Evolutionary conservation across 768 basidiomycete species (phyloP), one percentile per base, ranked within the genome.

Genomic region (Heimioporus sp.): DNA sequence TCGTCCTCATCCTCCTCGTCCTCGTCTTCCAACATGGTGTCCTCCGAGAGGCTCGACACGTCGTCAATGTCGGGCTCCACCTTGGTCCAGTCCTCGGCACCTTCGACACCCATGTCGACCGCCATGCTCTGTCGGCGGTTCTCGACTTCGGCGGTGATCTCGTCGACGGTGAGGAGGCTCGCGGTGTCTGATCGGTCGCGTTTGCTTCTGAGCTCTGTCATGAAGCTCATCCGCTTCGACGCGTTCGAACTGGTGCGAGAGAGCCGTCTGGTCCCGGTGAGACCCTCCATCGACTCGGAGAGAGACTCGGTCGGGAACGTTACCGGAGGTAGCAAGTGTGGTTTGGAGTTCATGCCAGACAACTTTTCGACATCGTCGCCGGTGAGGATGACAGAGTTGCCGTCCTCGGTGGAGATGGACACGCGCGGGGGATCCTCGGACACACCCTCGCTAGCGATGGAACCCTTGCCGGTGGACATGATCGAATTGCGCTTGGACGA

Each of bases 101-200:
- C 73, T 43, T 76, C 84, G 13, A 75, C 72, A 21, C 75, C 76
- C 55, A 66, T 69, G 43, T 72, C 72, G 37, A 71, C 72, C 5
- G 67, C 72, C 60, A 73, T 77, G 60, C 80, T 83, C 48, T 78
- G 81, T 52, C 81, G 72, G 35, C 82, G 75, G 51, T 74, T 75
- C 66, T 89, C 96, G 9, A 99, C 90, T 63, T 96, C 90, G 10
- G 92, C 94, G 0, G 97, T 98, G 62, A 99, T 97, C 71, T 99
- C 93, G 63, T 99, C 96, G 20, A 99, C 91, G 0, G 96, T 99
- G 70, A 98, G 79, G 61, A 98, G 72, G 59, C 90, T 93, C 5
- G 91, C 92, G 9, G 92, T 92, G 63, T 96, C 93, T 0, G 89
- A 90, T 36, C 80, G 77, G 61, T 97, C 92, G 19, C 89, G 83